Base-by-base conservation (phyloP, 1,284 basidiomycete species). In the Phlebopus sp. region DNA sequence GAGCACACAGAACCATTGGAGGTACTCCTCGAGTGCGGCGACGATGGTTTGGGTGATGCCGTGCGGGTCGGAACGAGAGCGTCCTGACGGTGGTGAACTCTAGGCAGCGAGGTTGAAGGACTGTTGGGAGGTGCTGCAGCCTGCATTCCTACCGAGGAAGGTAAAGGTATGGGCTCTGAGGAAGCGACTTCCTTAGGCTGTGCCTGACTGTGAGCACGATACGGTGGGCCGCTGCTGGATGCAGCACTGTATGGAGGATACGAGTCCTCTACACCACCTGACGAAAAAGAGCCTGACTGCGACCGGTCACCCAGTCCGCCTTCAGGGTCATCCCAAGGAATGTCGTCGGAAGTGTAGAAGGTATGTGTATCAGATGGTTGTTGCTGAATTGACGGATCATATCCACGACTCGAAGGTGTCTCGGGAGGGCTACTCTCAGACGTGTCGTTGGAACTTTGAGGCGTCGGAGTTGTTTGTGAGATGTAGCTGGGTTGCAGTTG, bases 1-100 rank as follows among this genome's bases (percentile, higher is more conserved):
- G 52, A 53, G 17, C 19, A 18, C 15, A 21, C 37, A 21, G 46
- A 56, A 47, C 25, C 51, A 35, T 54, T 60, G 59, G 17, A 71
- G 66, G 15, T 64, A 58, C 47, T 69, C 69, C 18, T 62, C 11
- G 52, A 57, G 49, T 72, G 67, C 27, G 35, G 42, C 32, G 53
- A 32, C 21, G 50, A 38, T 23, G 29, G 37, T 18, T 29, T 54
- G 30, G 42, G 52, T 50, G 52, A 55, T 51, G 34, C 41, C 34
- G 18, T 38, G 23, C 25, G 45, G 17, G 32, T 48, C 11, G 32
- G 14, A 14, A 44, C 29, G 21, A 42, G 9, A 13, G 34, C 36
- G 11, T 45, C 32, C 29, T 53, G 46, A 37, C 39, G 55, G 40
- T 38, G 34, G 21, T 44, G 36, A 17, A 15, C 14, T 27, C 44